These are phyloP conservation scores for Chrysanthemum seticuspe DNA, from an alignment of 129 eudicot genomes.

Conservation along the genomic window DNA sequence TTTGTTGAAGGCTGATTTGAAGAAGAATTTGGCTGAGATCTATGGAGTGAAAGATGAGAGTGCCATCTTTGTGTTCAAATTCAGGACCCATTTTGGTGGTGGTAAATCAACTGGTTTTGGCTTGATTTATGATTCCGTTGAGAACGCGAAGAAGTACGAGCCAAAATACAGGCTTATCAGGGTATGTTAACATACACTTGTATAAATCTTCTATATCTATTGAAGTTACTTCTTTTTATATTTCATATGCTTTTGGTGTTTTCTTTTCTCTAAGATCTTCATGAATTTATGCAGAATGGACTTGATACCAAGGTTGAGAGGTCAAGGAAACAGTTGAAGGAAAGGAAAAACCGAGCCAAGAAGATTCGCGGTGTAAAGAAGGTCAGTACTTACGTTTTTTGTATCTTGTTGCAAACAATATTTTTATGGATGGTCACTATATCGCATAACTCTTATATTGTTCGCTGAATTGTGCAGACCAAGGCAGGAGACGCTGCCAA, in stretches of 20 bases:
- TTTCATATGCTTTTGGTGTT: not conserved
- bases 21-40: constrained; percentile 60
- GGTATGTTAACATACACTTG: constrained; percentile 34
- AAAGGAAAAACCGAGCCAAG: constrained; percentile 49
- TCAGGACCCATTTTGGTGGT: constrained; percentile 84
- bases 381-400: not conserved
- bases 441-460: not conserved
- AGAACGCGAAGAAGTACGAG: constrained; percentile 71
- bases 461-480: constrained; percentile 23
- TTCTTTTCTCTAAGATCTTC: not conserved
- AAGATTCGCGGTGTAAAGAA: constrained; percentile 41
- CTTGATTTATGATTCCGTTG: constrained; percentile 71
- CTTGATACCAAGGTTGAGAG: constrained; percentile 41
- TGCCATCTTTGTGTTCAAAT: constrained; percentile 71
- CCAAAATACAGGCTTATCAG: constrained; percentile 69
- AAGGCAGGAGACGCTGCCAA: constrained; percentile 45
- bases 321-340: constrained; percentile 45
- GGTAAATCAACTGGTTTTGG: constrained; percentile 86
- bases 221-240: too few species aligned
- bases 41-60: constrained; percentile 64
- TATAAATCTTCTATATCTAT: not conserved
- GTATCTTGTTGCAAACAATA: not conserved
- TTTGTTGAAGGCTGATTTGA: constrained; percentile 53
- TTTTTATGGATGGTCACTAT: too few species aligned
- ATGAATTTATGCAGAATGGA: constrained; percentile 28